These are phyloP conservation scores for Scutellaria barbata DNA, from an alignment of 257 asterid species.

Conservation along the genomic window DNA sequence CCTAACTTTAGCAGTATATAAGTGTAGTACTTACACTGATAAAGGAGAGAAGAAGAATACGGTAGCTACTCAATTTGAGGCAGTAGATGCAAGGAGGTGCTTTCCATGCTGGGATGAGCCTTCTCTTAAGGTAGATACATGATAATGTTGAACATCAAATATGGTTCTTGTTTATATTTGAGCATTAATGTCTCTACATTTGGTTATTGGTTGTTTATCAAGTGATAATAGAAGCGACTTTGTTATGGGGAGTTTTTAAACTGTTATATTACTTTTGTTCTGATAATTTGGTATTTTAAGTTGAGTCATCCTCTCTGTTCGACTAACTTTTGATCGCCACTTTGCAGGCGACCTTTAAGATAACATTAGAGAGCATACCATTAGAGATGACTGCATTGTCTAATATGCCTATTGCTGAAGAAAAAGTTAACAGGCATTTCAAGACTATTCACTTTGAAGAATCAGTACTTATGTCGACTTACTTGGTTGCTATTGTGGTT, in stretches of 20 bases:
- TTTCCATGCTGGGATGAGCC: constrained; percentile 62
- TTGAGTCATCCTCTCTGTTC: not conserved
- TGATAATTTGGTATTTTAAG: not conserved
- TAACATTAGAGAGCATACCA: constrained; percentile 46
- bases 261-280: too few relatives aligned
- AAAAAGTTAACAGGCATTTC: constrained; percentile 33
- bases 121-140: constrained; percentile 42
- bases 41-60: constrained; percentile 48
- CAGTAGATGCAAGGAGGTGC: constrained; percentile 53
- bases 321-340: not conserved
- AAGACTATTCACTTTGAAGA: constrained; percentile 49
- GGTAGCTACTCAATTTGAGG: constrained; percentile 51
- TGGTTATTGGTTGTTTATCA: too few relatives aligned
- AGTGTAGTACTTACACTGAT: constrained; percentile 44
- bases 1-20: not conserved
- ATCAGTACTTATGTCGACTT: constrained; percentile 48
- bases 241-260: too few relatives aligned
- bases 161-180: too few relatives aligned
- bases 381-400: constrained; percentile 49
- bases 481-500: constrained; percentile 51
- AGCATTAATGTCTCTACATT: too few relatives aligned
- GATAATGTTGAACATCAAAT: too few relatives aligned
- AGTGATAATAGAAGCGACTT: too few relatives aligned
- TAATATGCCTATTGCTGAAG: constrained; percentile 49
- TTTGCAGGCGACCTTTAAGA: constrained; percentile 48